Base-by-base conservation (phyloP, 495 filamentous ascomycete species). In the Penicillium coprophilum region DNA sequence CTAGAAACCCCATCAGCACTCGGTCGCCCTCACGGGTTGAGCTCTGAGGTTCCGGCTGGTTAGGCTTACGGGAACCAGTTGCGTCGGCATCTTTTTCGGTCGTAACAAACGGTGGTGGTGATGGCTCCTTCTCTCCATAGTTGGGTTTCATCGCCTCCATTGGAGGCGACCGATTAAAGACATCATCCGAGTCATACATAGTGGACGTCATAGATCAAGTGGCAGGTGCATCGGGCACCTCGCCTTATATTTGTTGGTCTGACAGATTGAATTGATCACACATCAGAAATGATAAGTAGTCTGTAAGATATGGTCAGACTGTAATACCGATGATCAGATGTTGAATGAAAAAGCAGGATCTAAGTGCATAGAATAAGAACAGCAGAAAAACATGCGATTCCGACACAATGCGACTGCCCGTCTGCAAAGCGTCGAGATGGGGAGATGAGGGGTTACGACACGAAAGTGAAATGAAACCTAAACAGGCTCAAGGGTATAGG, bases 1-100 rank as follows among this genome's bases (percentile, higher is more conserved):
- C 77, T 71, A 80, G 58, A 72, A 66, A 64, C n/a, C 65, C 60
- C 55, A 82, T 76, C 59, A 80, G 74, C 63, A 79, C 76, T 54
- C 71, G 68, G 64, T 80, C 75, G 59, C 72, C 76, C 56, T 63
- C 61, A 50, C 60, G 63, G 49, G 71, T 67, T 63, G 55, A 56
- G 32, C 49, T 51, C 60, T 68, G 61, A 59, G 68, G 61, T 59
- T 68, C 70, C 60, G 63, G 67, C 58, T 60, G 61, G 60, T 66
- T 71, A 44, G 45, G 62, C 70, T 72, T 78, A 70, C 64, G 68
- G 61, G 64, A 56, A 46, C 61, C 61, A 45, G 55, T 61, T 27
- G 43, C 44, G 11, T 40, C 34, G 49, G 30, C 38, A 20, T 62
- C 57, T 45, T 50, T 57, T 10, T 65, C 56, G 21, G 55, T 45